Evolutionary conservation across 495 filamentous ascomycete genomes (phyloP).

Genomic region (Viridothelium virens): DNA sequence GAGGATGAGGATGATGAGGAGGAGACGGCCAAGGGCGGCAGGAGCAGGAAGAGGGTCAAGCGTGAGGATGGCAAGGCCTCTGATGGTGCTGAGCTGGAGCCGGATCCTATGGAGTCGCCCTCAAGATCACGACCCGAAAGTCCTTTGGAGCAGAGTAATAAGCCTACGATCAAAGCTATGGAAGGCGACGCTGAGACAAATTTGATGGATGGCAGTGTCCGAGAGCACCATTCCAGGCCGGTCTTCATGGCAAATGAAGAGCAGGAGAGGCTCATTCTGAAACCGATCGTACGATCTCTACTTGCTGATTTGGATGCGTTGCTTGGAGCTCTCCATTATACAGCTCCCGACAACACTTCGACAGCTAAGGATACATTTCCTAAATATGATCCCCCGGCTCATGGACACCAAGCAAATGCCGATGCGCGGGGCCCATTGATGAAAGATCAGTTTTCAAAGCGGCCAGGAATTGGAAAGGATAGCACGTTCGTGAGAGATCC

Average conservation of each 20-base stretch:
- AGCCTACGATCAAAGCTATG: background rate
- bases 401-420: background rate
- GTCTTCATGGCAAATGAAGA: conserved; percentile 56
- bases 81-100: background rate
- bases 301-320: conserved; percentile 58
- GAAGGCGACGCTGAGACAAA: conserved; percentile 21
- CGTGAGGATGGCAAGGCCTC: conserved; percentile 16
- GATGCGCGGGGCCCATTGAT: background rate
- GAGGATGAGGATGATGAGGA: conserved; percentile 13
- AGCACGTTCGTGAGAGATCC: too few relatives aligned
- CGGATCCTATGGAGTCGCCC: background rate
- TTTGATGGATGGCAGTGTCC: conserved; percentile 1
- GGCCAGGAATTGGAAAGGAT: background rate
- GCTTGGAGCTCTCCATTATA: conserved; percentile 54
- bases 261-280: conserved; percentile 49
- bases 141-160: background rate
- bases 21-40: conserved; percentile 3
- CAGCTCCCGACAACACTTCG: background rate
- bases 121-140: background rate
- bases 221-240: conserved; percentile 24
- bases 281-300: conserved; percentile 56
- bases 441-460: background rate
- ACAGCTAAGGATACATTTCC: conserved; percentile 10
- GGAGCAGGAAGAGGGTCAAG: conserved; percentile 13
- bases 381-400: background rate